Base-by-base conservation (phyloP, 1,139 yeast species). In the Pichia sp. region DNA sequence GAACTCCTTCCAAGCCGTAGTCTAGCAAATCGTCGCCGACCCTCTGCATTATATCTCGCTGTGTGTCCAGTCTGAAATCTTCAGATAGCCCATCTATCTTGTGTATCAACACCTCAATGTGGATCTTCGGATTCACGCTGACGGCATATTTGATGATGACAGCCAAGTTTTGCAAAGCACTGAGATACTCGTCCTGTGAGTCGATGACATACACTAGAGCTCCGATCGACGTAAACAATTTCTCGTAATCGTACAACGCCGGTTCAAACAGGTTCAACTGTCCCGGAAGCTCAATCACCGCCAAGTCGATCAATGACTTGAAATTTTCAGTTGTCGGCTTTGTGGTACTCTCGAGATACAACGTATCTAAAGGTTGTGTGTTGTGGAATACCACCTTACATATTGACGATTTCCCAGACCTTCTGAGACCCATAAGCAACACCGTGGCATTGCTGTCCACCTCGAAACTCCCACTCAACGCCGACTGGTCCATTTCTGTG, bases 271-370 rank as follows among this genome's bases (percentile, higher is more conserved):
- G 83, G 67, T 91, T 90, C 60, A 92, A 73, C 70, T 93, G 98
- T 1, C 98, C 99, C 0, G 99, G 99, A 33, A 93, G 75, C 68
- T 93, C 99, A 87, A 91, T 89, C n/a, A 93, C 93, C 14, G 92
- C 86, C 54, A 93, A 75, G 67, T 91, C 95, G 47, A 92, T 88
- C 55, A 93, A 76, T 8, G 96, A 88, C 34, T 74, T 72, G 63
- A 75, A 71, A 63, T 83, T 87, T 62, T 87, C 93, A 29, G 86
- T 79, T 14, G 95, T 87, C 1, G 97, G 97, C 63, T 85, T 87
- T 4, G 95, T 81, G 0, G 99, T 93, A 58, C 93, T 84, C 65
- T 93, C 99, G 52, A 93, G 75, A 66, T 92, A 93, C 48, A 92
- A 71, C 0, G 98, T 92, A 66, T 93, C 98, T 58, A 92, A 74